A percentile compares a stretch with the other conserved stretches of the same genome.
Evolutionary conservation across 371 early-diverging fungal genomes (phyloP).

Genomic region (Mortierella sp.): DNA sequence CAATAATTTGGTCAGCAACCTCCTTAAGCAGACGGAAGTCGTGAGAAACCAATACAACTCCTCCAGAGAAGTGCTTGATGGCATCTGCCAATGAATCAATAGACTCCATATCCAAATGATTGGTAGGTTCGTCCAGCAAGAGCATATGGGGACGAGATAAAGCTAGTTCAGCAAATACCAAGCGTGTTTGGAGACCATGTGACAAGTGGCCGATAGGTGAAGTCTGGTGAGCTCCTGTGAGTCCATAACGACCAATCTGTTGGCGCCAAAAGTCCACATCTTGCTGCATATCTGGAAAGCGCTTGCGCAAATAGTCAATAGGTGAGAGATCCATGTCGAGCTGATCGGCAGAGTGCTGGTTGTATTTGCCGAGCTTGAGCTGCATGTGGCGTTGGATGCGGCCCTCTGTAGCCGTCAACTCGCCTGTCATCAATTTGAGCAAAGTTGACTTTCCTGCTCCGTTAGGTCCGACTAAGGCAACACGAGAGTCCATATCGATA

Average conservation of each 20-base stretch:
- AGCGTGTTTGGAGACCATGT: conserved; percentile 95
- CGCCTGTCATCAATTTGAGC: conserved; percentile 74
- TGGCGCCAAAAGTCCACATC: conserved; percentile 89
- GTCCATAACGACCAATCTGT: conserved; percentile 94
- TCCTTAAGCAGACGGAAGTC: conserved; percentile 96
- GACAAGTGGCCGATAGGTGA: conserved; percentile 90
- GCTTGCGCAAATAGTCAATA: conserved; percentile 92
- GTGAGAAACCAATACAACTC: conserved; percentile 82
- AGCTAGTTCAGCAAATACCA: conserved; percentile 97
- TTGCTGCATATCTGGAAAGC: conserved; percentile 84
- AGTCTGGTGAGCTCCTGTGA: conserved; percentile 94
- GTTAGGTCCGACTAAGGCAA: conserved; percentile 70
- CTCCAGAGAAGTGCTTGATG: conserved; percentile 78
- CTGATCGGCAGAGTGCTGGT: conserved; percentile 85
- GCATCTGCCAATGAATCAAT: conserved; percentile 88
- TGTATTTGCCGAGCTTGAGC: conserved; percentile 68
- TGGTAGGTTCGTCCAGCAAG: conserved; percentile 91
- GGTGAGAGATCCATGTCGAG: conserved; percentile 89
- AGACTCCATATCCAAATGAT: conserved; percentile 90
- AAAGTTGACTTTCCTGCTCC: conserved; percentile 78
- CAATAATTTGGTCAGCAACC: conserved; percentile 96
- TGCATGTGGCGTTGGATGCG: conserved; percentile 79
- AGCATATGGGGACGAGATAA: conserved; percentile 87
- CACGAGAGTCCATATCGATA: conserved; percentile 87
- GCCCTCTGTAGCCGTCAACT: conserved; percentile 72